Conservation (phyloP, 139 green algal genomes). For the Chlorella sp. region DNA sequence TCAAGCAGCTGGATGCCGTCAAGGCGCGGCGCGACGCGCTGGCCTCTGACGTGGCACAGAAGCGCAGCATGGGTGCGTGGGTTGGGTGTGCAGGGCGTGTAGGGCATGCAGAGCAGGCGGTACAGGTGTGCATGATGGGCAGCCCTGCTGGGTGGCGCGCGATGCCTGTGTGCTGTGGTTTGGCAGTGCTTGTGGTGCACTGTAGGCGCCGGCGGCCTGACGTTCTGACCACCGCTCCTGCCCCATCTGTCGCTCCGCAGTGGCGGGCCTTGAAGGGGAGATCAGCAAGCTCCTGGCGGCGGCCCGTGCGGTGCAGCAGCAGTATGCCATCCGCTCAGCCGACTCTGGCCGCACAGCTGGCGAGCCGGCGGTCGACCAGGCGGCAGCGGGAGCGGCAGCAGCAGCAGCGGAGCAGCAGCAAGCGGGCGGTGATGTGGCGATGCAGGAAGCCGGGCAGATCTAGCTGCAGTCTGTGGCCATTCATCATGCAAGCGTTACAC, state of each 20-base stretch:
- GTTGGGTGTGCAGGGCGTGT: neutral
- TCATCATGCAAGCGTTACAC: no score
- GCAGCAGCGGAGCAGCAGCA: neutral
- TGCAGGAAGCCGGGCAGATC: neutral
- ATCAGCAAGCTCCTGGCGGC: constrained; percentile 36
- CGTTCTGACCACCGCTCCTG: no score
- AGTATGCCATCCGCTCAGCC: constrained; percentile 15
- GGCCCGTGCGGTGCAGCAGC: constrained; percentile 34
- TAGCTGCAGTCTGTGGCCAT: no score
- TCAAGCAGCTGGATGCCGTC: constrained; percentile 45
- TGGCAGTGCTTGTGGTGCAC: no score
- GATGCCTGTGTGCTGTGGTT: no score
- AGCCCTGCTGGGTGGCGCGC: no score
- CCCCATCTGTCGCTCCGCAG: neutral
- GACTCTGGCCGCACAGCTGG: neutral
- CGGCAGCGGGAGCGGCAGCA: neutral
- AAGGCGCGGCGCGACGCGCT: constrained; percentile 38
- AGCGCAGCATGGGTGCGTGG: constrained; percentile 31
- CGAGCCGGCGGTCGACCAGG: neutral
- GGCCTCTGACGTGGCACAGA: constrained; percentile 46
- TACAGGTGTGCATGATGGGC: no score
- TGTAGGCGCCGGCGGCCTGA: no score
- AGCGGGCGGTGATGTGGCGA: constrained; percentile 19
- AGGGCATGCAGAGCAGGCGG: neutral
- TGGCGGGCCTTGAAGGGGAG: constrained; percentile 37